These are phyloP conservation scores for Fusarium sp. DNA, from an alignment of 2,329 filamentous ascomycete genomes.

Conservation along the genomic window DNA sequence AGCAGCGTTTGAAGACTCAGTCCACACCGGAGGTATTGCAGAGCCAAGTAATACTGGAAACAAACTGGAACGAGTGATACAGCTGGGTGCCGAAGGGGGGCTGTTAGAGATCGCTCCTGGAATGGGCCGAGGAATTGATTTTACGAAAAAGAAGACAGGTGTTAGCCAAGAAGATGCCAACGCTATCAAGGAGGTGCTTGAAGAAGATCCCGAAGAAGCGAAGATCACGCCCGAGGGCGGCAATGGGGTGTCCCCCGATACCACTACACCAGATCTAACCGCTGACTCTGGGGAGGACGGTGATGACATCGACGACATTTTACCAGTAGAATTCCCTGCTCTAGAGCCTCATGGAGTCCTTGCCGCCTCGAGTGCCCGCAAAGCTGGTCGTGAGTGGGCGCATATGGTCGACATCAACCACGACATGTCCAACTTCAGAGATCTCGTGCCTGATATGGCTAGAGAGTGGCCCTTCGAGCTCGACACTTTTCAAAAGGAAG, in stretches of 20 bases:
- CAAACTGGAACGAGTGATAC: slow-evolving; percentile 86
- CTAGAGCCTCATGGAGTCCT: slow-evolving; percentile 86
- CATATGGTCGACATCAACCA: slow-evolving; percentile 98
- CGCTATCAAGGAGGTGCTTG: slow-evolving; percentile 75
- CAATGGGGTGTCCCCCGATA: slow-evolving; percentile 44
- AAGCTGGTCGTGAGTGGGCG: slow-evolving; percentile 89
- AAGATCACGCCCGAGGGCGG: slow-evolving; percentile 45
- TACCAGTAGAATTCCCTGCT: slow-evolving; percentile 94
- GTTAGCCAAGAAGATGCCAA: slow-evolving; percentile 71
- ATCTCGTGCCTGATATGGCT: slow-evolving; percentile 96
- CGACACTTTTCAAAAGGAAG: slow-evolving; percentile 98
- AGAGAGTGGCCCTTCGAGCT: slow-evolving; percentile 96
- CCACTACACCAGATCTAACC: slow-evolving; percentile 41
- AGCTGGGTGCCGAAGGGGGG: slow-evolving; percentile 80
- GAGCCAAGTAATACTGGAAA: slow-evolving; percentile 59
- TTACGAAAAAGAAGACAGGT: slow-evolving; percentile 68
- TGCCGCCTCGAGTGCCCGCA: slow-evolving; percentile 76
- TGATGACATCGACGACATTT: slow-evolving; percentile 82
- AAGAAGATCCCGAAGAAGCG: slow-evolving; percentile 61
- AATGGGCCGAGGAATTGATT: slow-evolving; percentile 80
- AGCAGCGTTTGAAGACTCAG: slow-evolving; percentile 84
- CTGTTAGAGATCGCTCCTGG: slow-evolving; percentile 87
- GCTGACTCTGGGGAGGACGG: slow-evolving; percentile 60
- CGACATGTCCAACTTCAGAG: slow-evolving; percentile 92
- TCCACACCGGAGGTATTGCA: slow-evolving; percentile 62